A percentile compares a stretch with the other conserved stretches of the same genome.
Evolutionary conservation across 2,329 filamentous ascomycete genomes (phyloP).

Genomic region (Cercospora beticola): DNA sequence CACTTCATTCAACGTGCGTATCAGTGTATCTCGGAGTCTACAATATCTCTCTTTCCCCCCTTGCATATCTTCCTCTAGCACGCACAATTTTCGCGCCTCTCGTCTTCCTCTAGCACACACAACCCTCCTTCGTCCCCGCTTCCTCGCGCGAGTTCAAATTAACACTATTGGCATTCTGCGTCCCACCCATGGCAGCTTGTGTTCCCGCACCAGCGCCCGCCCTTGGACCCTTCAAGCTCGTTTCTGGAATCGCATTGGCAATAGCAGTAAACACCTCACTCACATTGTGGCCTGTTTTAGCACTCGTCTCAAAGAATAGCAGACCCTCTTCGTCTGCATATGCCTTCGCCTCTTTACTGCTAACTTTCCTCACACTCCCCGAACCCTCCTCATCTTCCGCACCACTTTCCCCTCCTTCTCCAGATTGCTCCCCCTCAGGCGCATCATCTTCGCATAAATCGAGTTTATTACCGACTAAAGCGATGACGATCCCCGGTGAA

Average conservation of each 20-base stretch:
- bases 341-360: conserved; percentile 83
- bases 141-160: conserved; percentile 72
- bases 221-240: conserved; percentile 84
- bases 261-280: conserved; percentile 97
- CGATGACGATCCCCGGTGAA: conserved; percentile 93
- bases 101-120: conserved; percentile 68
- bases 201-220: conserved; percentile 60
- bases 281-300: conserved; percentile 93
- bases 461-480: conserved; percentile 93
- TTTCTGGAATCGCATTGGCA: conserved; percentile 96
- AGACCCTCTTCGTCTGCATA: conserved; percentile 95
- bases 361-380: conserved; percentile 77
- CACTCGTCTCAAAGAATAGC: conserved; percentile 96
- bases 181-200: conserved; percentile 55
- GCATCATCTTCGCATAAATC: conserved; percentile 66
- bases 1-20: background rate
- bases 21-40: background rate
- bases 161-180: conserved; percentile 64
- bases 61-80: conserved; percentile 55
- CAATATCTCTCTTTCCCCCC: background rate
- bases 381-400: conserved; percentile 44
- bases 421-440: conserved; percentile 46
- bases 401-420: conserved; percentile 46
- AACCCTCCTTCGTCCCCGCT: conserved; percentile 80
- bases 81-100: conserved; percentile 85